phyloP scores from a whole-genome alignment of 176 grass and related monocot genomes.

The Hyparrhenia diplandra region DNA sequence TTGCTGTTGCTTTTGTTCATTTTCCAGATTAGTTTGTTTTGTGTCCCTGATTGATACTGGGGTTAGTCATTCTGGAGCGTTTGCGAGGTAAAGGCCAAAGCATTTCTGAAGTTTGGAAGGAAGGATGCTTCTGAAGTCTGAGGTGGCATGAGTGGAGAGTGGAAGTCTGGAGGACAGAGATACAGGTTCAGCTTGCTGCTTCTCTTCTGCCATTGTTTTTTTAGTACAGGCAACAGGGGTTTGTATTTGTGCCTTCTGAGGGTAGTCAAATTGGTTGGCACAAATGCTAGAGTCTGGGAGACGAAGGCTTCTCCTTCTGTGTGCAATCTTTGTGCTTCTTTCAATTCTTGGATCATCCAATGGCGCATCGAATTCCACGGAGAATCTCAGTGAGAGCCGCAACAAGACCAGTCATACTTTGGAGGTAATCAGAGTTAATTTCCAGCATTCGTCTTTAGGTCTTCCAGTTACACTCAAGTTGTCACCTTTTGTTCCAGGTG shows the following conservation, averaged over 20 bases:
- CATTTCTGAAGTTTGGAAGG: conserved; percentile 5
- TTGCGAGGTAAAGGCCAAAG: background rate
- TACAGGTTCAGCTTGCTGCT: background rate
- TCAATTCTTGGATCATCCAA: conserved; percentile 18
- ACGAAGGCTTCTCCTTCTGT: conserved; percentile 21
- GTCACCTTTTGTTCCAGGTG: conserved; percentile 44
- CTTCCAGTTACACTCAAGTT: background rate
- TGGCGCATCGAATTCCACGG: conserved; percentile 17
- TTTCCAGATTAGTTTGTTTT: background rate
- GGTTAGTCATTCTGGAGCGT: background rate
- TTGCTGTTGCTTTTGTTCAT: background rate
- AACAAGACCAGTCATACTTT: conserved; percentile 30
- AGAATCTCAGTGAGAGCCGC: conserved; percentile 31
- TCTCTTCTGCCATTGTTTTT: conserved; percentile 10
- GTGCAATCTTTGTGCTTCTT: conserved; percentile 29
- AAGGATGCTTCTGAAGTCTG: background rate
- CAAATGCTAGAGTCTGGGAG: conserved; percentile 39
- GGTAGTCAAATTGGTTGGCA: background rate
- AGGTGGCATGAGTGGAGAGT: conserved; percentile 5
- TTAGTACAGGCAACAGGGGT: background rate
- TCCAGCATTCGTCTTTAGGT: background rate
- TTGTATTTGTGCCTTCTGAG: background rate
- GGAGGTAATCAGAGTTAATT: conserved; percentile 50
- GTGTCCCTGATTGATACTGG: background rate
- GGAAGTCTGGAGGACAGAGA: background rate